Evolutionary conservation across 2,329 filamentous ascomycete species (phyloP).

Genomic region (Fonsecaea pedrosoi): DNA sequence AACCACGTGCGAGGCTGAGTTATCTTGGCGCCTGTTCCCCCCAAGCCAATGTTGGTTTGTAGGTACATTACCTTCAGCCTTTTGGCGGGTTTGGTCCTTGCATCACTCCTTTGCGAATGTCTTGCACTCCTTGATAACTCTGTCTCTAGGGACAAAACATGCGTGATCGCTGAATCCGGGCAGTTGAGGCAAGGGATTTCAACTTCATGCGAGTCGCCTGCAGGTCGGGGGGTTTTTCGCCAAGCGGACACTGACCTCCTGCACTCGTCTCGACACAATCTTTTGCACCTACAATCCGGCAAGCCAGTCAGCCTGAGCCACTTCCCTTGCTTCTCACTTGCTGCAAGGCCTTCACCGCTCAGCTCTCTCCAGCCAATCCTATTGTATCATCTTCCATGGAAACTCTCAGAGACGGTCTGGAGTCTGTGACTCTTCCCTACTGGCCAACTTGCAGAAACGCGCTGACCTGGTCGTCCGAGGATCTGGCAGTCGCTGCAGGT

Average conservation of each 20-base stretch:
- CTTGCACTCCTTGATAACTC: not conserved
- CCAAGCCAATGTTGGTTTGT: not conserved
- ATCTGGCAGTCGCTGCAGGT: constrained; percentile 63
- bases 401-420: constrained; percentile 27
- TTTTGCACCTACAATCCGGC: not conserved
- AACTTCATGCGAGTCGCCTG: not conserved
- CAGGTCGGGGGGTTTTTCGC: not conserved
- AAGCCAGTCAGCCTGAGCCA: constrained; percentile 7
- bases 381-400: constrained; percentile 10
- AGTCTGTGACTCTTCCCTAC: constrained; percentile 49
- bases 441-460: constrained; percentile 61
- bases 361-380: not conserved
- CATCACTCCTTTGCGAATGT: not conserved
- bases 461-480: constrained; percentile 65
- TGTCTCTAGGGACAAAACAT: not conserved
- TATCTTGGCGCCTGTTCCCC: not conserved
- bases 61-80: too few species aligned
- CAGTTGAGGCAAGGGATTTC: not conserved
- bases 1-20: constrained; percentile 12
- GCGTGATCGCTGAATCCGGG: not conserved
- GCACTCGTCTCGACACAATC: not conserved
- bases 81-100: not conserved
- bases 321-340: not conserved
- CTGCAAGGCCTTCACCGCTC: constrained; percentile 6
- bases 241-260: not conserved